Evolutionary conservation across 179 eudicot genomes (phyloP).

Genomic region (Silene coronaria): DNA sequence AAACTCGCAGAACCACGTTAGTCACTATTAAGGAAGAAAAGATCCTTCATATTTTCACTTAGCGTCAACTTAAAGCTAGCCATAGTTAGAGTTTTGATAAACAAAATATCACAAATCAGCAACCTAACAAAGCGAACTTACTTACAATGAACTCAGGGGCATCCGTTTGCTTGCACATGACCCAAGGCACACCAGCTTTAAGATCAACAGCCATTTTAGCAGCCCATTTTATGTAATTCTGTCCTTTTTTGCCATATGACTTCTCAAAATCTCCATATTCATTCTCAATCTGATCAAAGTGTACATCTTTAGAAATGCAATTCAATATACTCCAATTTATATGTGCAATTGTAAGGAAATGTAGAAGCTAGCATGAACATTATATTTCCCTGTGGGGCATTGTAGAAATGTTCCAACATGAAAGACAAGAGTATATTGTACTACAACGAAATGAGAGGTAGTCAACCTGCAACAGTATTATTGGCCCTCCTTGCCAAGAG

Average conservation of each 20-base stretch:
- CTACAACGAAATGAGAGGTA: background rate
- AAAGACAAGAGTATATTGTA: too few relatives aligned
- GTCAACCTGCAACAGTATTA: slow-evolving; percentile 85
- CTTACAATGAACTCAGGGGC: slow-evolving; percentile 86
- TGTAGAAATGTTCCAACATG: background rate
- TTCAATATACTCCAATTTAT: background rate
- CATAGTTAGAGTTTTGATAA: background rate
- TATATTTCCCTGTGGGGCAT: background rate
- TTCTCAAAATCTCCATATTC: slow-evolving; percentile 77
- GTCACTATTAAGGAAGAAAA: background rate
- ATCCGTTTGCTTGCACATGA: slow-evolving; percentile 94
- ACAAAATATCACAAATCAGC: background rate
- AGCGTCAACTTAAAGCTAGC: background rate
- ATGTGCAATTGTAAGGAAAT: slow-evolving; percentile 1
- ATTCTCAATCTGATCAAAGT: slow-evolving; percentile 72
- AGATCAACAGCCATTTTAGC: slow-evolving; percentile 87
- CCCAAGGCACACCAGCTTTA: slow-evolving; percentile 98
- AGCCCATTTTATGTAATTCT: slow-evolving; percentile 79
- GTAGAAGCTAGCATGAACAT: background rate
- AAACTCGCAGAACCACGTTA: background rate
- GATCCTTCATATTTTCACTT: background rate
- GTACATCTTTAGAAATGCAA: background rate
- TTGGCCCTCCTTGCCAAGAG: slow-evolving; percentile 99
- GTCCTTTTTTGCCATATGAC: slow-evolving; percentile 62
- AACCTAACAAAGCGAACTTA: slow-evolving; percentile 7